Evolutionary conservation across 2,329 filamentous ascomycete species (phyloP).

Genomic region (Septoria linicola): DNA sequence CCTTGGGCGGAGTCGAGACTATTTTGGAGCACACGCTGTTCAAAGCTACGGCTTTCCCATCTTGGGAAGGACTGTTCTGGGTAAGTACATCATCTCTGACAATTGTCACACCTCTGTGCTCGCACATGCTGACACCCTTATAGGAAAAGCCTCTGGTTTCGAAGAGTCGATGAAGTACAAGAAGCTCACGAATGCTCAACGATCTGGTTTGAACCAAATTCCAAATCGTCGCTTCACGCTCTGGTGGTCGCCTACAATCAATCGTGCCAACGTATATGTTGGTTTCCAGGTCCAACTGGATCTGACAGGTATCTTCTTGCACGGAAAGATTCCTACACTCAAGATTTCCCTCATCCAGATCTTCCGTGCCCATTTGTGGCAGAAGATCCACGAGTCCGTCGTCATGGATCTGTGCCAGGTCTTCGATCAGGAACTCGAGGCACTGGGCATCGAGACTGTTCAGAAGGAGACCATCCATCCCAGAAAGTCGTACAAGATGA

Average conservation of each 20-base stretch:
- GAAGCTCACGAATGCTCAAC: conserved; percentile 94
- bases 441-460: conserved; percentile 92
- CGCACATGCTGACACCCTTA: no score
- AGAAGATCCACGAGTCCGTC: conserved; percentile 98
- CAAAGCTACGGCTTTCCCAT: conserved; percentile 94
- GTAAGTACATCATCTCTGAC: conserved; percentile 23
- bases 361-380: conserved; percentile 99
- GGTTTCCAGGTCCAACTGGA: conserved; percentile 99
- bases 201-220: conserved; percentile 96
- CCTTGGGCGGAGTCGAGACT: conserved; percentile 92
- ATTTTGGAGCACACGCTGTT: conserved; percentile 75
- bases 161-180: conserved; percentile 87
- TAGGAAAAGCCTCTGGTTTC: conserved; percentile 27
- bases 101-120: no score
- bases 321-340: conserved; percentile 96
- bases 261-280: conserved; percentile 84
- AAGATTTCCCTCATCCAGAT: conserved; percentile 99
- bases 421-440: conserved; percentile 95
- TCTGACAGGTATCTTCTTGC: conserved; percentile 96
- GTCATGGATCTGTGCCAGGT: conserved; percentile 99
- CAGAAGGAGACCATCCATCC: conserved; percentile 99
- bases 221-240: conserved; percentile 97
- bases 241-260: conserved; percentile 74
- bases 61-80: conserved; percentile 96
- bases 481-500: conserved; percentile 99